Percentiles rank a stretch among this genome's conserved stretches.
Conservation (phyloP, 1,284 basidiomycete species). For the Coniophora puteana region DNA sequence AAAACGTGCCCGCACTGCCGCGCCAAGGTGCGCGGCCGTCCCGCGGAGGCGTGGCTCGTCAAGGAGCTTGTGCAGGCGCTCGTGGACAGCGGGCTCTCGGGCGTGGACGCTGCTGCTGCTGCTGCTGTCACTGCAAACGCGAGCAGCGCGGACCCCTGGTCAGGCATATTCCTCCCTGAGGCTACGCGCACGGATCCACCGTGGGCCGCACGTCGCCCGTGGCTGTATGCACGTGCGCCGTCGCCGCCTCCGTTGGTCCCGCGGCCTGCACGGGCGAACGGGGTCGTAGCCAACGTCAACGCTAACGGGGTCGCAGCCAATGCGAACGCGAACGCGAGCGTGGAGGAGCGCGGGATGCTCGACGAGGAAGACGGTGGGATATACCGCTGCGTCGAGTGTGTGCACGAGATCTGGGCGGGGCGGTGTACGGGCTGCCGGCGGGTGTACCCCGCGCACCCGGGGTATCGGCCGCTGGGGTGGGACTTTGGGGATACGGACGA, state of each 20-base stretch:
- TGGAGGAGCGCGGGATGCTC: conserved; percentile 50
- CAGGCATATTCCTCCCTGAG: conserved; percentile 49
- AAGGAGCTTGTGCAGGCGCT: conserved; percentile 59
- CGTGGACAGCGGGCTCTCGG: conserved; percentile 50
- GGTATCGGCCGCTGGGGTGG: conserved; percentile 22
- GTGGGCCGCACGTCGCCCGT: no score
- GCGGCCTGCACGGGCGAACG: no score
- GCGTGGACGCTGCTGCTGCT: conserved; percentile 18
- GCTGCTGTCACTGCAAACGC: conserved; percentile 13
- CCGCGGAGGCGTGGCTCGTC: conserved; percentile 67
- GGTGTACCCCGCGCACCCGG: conserved; percentile 49
- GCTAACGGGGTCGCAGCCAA: conserved; percentile 15
- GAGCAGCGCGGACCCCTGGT: conserved; percentile 50
- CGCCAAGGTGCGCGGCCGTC: conserved; percentile 52
- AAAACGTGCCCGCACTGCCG: conserved; percentile 80
- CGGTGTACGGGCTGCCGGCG: conserved; percentile 57
- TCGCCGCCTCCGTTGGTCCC: no score
- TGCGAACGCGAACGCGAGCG: conserved; percentile 17
- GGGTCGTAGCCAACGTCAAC: conserved; percentile 10
- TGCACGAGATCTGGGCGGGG: conserved; percentile 71
- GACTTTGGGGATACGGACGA: no score
- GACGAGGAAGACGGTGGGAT: conserved; percentile 70
- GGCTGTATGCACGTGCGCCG: no score
- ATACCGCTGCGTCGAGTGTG: conserved; percentile 68
- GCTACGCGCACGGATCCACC: conserved; percentile 7